A percentile compares a stretch with the other conserved stretches of the same genome.
Evolutionary conservation across 2,329 filamentous ascomycete genomes (phyloP).

Genomic region (Colletotrichum sp.): DNA sequence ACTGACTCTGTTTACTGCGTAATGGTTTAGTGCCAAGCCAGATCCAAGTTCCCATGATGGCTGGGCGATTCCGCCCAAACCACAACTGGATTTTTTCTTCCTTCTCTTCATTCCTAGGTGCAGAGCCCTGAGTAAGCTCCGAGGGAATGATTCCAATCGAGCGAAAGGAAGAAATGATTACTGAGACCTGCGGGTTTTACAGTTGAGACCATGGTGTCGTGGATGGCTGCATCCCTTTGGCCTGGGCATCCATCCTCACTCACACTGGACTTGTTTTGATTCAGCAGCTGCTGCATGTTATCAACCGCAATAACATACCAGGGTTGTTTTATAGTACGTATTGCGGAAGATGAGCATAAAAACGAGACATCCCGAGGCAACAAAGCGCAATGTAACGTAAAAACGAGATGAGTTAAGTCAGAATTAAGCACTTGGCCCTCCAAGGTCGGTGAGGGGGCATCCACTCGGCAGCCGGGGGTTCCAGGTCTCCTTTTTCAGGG

Average conservation of each 20-base stretch:
- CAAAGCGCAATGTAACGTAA: conserved; percentile 7
- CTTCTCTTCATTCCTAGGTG: neutral
- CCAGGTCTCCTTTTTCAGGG: neutral
- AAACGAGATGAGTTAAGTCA: neutral
- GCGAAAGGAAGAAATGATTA: neutral
- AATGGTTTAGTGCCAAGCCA: neutral
- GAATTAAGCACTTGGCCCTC: neutral
- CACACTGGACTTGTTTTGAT: conserved; percentile 10
- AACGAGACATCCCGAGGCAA: neutral
- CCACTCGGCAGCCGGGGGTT: neutral
- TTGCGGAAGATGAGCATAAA: neutral
- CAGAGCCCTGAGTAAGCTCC: neutral
- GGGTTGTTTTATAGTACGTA: neutral
- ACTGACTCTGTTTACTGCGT: conserved; percentile 8
- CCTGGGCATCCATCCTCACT: neutral
- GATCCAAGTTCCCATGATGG: neutral
- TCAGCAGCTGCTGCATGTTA: neutral
- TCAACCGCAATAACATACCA: neutral
- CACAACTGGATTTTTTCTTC: neutral
- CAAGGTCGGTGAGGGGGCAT: neutral
- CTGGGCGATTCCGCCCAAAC: neutral
- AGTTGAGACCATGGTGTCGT: neutral
- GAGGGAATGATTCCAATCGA: neutral
- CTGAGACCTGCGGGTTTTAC: neutral
- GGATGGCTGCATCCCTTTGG: neutral